Conservation (phyloP, 2,329 filamentous ascomycete genomes). For the Ceratocystis albifundus region DNA sequence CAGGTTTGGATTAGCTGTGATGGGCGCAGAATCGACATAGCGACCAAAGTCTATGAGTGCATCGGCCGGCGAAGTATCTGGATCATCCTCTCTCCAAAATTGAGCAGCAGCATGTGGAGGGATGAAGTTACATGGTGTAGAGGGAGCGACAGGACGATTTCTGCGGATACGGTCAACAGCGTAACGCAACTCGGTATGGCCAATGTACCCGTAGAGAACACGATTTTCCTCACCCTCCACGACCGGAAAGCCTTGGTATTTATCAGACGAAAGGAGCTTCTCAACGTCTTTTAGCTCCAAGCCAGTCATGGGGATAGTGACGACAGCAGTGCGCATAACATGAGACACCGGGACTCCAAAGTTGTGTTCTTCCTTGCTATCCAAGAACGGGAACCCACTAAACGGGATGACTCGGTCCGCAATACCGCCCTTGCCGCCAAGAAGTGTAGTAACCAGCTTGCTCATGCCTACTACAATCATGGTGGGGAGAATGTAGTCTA, state of each 20-base stretch:
- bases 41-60: conserved; percentile 62
- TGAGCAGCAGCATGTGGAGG: conserved; percentile 9
- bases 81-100: too few species aligned
- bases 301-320: conserved; percentile 61
- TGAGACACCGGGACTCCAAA: conserved; percentile 89
- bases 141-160: conserved; percentile 53
- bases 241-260: conserved; percentile 87
- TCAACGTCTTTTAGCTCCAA: conserved; percentile 68
- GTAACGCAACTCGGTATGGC: conserved; percentile 80
- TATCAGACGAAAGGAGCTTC: conserved; percentile 60
- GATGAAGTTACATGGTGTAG: conserved; percentile 63
- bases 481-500: conserved; percentile 92
- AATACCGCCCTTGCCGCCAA: conserved; percentile 81
- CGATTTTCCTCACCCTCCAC: conserved; percentile 62
- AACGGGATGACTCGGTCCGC: conserved; percentile 99
- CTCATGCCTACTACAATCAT: conserved; percentile 99
- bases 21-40: conserved; percentile 79
- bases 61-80: conserved; percentile 38
- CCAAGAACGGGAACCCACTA: conserved; percentile 90
- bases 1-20: conserved; percentile 81
- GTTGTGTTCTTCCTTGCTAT: conserved; percentile 94
- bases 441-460: conserved; percentile 80
- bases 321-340: conserved; percentile 70
- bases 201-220: conserved; percentile 79
- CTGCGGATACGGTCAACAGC: conserved; percentile 70